Base-by-base conservation (phyloP, 78 protist species). In the Dictyostelium capitatum region DNA sequence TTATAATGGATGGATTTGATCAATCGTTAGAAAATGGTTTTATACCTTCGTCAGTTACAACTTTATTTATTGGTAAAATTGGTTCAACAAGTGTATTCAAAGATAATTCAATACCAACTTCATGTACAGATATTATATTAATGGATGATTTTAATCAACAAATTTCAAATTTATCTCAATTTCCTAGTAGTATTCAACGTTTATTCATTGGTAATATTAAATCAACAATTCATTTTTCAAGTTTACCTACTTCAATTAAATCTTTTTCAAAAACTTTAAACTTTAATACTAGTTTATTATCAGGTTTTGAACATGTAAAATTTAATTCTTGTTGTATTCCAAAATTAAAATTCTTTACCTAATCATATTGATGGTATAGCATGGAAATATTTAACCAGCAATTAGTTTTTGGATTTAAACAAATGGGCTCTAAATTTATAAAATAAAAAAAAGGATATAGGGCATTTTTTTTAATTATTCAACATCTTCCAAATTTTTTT, bases 171-270 rank as follows among this genome's bases (percentile, higher is more conserved):
- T 20, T 25, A 20, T 56, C 17, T 20, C 32, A 57, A 0, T 57
- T 57, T 6, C 67, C 67, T 8, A 57, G 67, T 57, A 57, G 67
- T 57, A 30, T 59, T 10, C 5, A n/a, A 23, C 25, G 9, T 59
- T 25, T 59, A n/a, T 59, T n/a, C 23, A 57, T 57, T 57, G 67
- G 67, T n/a, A 57, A 57, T n/a, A 57, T 57, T 57, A 57, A 57
- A 57, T n/a, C 67, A 0, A 59, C 28, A 10, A 0, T 59, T 3
- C 37, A 59, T 15, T 59, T 23, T 10, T 59, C 70, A 23, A 59
- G 19, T 10, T 23, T 59, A 11, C 70, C 70, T 9, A 23, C 70
- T 3, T 10, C 37, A 23, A 32, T 59, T 59, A 12, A 32, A 11
- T 37, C 20, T n/a, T 20, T 59, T 59, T 59, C 25, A 23, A 59